A percentile compares a stretch with the other conserved stretches of the same genome.
Conservation (phyloP, 352 stramenopile genomes). For the Phytopythium helicoides region DNA sequence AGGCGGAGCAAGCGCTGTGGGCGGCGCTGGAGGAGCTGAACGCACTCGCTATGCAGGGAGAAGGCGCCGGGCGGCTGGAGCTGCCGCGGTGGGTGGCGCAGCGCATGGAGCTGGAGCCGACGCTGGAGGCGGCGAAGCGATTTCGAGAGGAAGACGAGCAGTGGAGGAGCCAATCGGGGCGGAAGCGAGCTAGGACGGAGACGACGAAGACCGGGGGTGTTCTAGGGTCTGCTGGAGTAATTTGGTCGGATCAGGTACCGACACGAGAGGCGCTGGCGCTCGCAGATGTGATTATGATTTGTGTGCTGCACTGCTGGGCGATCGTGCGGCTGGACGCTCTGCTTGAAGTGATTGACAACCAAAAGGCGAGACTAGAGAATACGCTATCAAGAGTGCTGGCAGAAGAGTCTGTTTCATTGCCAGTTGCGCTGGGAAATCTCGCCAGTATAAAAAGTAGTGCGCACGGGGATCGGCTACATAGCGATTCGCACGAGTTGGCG, state of each 20-base stretch:
- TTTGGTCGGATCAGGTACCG: neutral
- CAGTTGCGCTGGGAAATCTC: neutral
- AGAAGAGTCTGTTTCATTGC: neutral
- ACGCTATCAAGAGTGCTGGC: neutral
- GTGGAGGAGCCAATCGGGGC: neutral
- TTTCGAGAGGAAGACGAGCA: neutral
- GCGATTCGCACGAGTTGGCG: neutral
- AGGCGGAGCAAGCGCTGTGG: neutral
- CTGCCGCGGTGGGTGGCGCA: neutral
- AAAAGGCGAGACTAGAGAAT: neutral
- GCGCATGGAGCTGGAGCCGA: neutral
- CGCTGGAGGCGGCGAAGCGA: neutral
- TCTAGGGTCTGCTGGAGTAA: neutral
- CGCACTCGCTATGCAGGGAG: neutral
- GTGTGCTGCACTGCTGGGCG: neutral
- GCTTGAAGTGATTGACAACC: neutral
- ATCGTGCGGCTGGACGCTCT: conserved; percentile 3
- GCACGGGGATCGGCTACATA: neutral
- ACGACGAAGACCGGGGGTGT: neutral
- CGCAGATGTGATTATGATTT: neutral
- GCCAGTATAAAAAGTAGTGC: too few species aligned
- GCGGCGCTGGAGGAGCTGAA: conserved; percentile 4
- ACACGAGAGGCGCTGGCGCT: neutral
- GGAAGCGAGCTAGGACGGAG: neutral
- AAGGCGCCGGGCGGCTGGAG: neutral